Conservation (phyloP, 2,329 filamentous ascomycete species). For the Neobulgaria alba region DNA sequence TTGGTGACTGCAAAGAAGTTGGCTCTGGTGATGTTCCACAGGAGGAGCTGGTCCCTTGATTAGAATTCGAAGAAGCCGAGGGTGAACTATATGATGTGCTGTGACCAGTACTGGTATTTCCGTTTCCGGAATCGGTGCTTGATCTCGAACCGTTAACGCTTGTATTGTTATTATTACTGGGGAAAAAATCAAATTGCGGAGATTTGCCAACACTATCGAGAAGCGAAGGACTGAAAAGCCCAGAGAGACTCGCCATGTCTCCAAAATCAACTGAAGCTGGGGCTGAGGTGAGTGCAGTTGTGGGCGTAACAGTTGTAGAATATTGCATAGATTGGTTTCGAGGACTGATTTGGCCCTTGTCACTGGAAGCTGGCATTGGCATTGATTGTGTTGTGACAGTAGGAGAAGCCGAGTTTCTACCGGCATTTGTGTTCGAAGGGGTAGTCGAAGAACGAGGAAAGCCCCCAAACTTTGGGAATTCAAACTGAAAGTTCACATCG, state of each 20-base stretch:
- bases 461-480: slow-evolving; percentile 88
- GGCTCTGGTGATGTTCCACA: slow-evolving; percentile 75
- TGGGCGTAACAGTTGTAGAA: slow-evolving; percentile 31
- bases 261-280: slow-evolving; percentile 16
- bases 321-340: slow-evolving; percentile 20
- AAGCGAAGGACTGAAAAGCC: slow-evolving; percentile 50
- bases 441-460: slow-evolving; percentile 41
- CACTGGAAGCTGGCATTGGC: slow-evolving; percentile 16
- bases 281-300: slow-evolving; percentile 20
- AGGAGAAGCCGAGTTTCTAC: slow-evolving; percentile 19
- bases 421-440: slow-evolving; percentile 10
- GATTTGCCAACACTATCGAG: slow-evolving; percentile 37
- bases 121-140: slow-evolving; percentile 22
- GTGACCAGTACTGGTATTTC: slow-evolving; percentile 30
- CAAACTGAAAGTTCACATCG: slow-evolving; percentile 84
- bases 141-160: slow-evolving; percentile 37
- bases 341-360: slow-evolving; percentile 20
- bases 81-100: slow-evolving; percentile 56
- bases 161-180: slow-evolving; percentile 34
- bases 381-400: slow-evolving; percentile 10
- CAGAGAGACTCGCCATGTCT: slow-evolving; percentile 46
- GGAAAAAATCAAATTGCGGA: slow-evolving; percentile 32
- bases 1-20: slow-evolving; percentile 56
- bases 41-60: slow-evolving; percentile 51
- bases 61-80: slow-evolving; percentile 53